A percentile compares a stretch with the other conserved stretches of the same genome.
phyloP scores from a whole-genome alignment of 495 filamentous ascomycete genomes.

The Podospora pseudopauciseta region DNA sequence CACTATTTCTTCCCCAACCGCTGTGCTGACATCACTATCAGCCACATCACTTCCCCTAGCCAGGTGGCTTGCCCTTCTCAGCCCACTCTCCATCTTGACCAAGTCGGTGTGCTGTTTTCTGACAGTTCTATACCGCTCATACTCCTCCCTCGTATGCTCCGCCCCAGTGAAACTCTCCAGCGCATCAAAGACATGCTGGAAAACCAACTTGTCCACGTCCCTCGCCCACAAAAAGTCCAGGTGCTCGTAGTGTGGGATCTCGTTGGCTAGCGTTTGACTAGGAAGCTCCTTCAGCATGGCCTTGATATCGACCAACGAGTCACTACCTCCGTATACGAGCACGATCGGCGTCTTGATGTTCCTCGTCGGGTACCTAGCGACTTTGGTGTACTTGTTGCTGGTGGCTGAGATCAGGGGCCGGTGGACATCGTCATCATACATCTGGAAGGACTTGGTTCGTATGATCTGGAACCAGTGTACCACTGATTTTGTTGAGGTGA shows the following conservation, averaged over 20 bases:
- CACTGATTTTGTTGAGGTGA: conserved; percentile 89
- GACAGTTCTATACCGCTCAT: conserved; percentile 42
- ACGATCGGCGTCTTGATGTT: conserved; percentile 97
- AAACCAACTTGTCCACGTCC: conserved; percentile 80
- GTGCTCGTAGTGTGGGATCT: conserved; percentile 89
- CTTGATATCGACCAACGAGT: conserved; percentile 91
- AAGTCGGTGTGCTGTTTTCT: not conserved
- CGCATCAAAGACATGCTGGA: conserved; percentile 84
- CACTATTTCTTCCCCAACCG: conserved; percentile 20
- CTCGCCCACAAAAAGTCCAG: conserved; percentile 95
- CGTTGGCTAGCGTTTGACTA: conserved; percentile 72
- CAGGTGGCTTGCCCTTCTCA: conserved; percentile 7
- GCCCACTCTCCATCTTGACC: not conserved
- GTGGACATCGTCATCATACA: conserved; percentile 93
- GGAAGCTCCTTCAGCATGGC: conserved; percentile 89
- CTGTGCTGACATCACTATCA: conserved; percentile 38
- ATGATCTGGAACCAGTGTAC: conserved; percentile 99
- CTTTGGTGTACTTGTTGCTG: conserved; percentile 63
- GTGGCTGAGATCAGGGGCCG: conserved; percentile 41
- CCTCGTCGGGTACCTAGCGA: conserved; percentile 90
- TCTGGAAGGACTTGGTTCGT: conserved; percentile 89
- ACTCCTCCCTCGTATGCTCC: conserved; percentile 51
- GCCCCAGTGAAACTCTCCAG: conserved; percentile 61
- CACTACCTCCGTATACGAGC: conserved; percentile 85
- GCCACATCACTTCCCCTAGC: conserved; percentile 28